phyloP scores from a whole-genome alignment of 306 rosid species.

The Lathyrus tuberosus region DNA sequence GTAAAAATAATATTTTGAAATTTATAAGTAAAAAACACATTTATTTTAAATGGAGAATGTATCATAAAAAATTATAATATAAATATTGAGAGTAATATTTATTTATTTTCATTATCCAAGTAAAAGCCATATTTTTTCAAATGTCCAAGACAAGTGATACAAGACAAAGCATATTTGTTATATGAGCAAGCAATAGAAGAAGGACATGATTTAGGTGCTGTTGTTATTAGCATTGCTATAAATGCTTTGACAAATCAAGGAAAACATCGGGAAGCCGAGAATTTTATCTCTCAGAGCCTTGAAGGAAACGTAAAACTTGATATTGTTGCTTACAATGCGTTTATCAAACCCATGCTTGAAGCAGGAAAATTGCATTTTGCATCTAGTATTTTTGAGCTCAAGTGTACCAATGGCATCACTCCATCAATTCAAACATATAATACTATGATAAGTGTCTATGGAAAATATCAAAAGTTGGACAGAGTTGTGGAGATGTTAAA shows the following conservation, averaged over 20 bases:
- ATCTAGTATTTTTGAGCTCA: conserved; percentile 63
- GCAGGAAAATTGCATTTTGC: conserved; percentile 85
- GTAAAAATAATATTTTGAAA: too few relatives aligned
- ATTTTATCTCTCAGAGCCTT: conserved; percentile 58
- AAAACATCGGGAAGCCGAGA: conserved; percentile 69
- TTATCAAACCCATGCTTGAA: conserved; percentile 89
- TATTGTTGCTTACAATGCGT: conserved; percentile 90
- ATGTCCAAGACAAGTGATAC: too few relatives aligned
- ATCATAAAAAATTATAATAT: too few relatives aligned
- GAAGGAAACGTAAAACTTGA: conserved; percentile 69
- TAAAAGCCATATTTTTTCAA: too few relatives aligned
- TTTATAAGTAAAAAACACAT: too few relatives aligned
- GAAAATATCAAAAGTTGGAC: conserved; percentile 76
- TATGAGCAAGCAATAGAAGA: conserved; percentile 60
- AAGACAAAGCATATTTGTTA: conserved; percentile 70
- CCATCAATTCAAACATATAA: conserved; percentile 89
- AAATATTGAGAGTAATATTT: too few relatives aligned
- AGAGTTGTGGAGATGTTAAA: conserved; percentile 77
- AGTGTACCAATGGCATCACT: conserved; percentile 63
- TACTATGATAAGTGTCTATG: conserved; percentile 96
- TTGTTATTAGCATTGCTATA: conserved; percentile 79
- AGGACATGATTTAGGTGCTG: conserved; percentile 70
- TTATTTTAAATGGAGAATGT: too few relatives aligned
- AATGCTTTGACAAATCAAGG: conserved; percentile 74
- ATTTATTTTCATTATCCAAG: too few relatives aligned